A percentile compares a stretch with the other conserved stretches of the same genome.
Evolutionary conservation across 139 green algal species (phyloP).

Genomic region (Chlorella sp.): DNA sequence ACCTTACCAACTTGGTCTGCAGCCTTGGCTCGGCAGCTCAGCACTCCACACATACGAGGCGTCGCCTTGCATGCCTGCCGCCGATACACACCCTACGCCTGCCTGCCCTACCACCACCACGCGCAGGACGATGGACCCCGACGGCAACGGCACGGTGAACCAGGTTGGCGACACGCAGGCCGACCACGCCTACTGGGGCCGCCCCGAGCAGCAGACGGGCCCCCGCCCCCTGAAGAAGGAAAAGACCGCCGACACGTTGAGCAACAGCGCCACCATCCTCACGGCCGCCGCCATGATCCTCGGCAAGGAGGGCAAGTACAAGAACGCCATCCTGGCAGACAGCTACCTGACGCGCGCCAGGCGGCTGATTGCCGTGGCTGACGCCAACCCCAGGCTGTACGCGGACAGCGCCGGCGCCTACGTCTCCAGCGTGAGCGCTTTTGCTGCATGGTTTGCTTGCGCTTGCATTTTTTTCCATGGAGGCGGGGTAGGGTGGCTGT

Average conservation of each 20-base stretch:
- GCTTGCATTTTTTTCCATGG: too few species aligned
- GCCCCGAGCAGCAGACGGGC: not conserved
- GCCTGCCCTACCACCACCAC: too few species aligned
- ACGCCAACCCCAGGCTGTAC: not conserved
- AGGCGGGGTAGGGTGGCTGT: too few species aligned
- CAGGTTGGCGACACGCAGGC: not conserved
- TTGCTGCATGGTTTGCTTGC: too few species aligned
- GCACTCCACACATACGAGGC: too few species aligned
- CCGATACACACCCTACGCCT: too few species aligned
- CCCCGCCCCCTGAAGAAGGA: not conserved
- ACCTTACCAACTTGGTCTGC: too few species aligned
- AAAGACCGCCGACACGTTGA: not conserved
- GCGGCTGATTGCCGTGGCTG: not conserved
- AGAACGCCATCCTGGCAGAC: not conserved
- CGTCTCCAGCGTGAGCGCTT: not conserved
- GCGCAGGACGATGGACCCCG: not conserved
- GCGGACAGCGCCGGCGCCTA: not conserved
- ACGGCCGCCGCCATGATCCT: not conserved
- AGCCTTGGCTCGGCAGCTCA: too few species aligned
- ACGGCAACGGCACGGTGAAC: not conserved
- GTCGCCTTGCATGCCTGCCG: too few species aligned
- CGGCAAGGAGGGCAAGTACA: not conserved
- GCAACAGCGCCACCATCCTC: not conserved
- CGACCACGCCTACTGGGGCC: not conserved
- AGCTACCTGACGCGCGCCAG: not conserved